Evolutionary conservation across 257 asterid genomes (phyloP), one percentile per base, ranked within the genome.

Genomic region (Cruciata laevipes): DNA sequence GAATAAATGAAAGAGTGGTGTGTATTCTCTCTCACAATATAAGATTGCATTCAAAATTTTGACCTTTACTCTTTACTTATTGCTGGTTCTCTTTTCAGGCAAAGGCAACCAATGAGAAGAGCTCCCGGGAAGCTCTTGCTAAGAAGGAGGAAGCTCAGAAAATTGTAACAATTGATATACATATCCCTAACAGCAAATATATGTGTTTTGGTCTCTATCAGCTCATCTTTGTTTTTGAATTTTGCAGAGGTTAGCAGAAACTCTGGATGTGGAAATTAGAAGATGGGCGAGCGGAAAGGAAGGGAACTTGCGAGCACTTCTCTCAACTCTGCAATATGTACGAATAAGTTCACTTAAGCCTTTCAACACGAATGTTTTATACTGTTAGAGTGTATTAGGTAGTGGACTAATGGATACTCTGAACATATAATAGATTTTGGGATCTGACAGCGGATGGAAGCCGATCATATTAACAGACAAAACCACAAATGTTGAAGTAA

Each of bases 61-160:
- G 96, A 94, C 71, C 47, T 9, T 38, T 10, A 38, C 44, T 38
- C 14, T 38, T 7, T 20, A 0, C 21, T 33, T 3, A 57, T 21
- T 30, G 69, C 57, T 73, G 62, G 52, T 67, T 59, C 61, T 7
- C 16, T 78, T 81, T 79, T 71, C 87, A 94, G 99, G 97, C 88
- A 68, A 88, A 88, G 69, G 97, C 99, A 38, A 96, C 90, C 32
- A 96, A 80, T 21, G 99, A 94, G 90, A 94, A 94, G 87, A 94
- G 88, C 74, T 82, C 76, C 84, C 92, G 97, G 2, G 99, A 94
- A 78, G 78, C 74, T 80, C 89, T 88, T 73, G 96, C 80, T 73
- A 95, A 88, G 84, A 94, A 81, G 80, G 99, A 94, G 83, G 97
- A 90, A 80, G 95, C 89, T 33, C 96, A 90, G 88, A 86, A 96